Evolutionary conservation across 495 filamentous ascomycete species (phyloP), one percentile per base, ranked within the genome.

Genomic region (Achaetomiella virescens): DNA sequence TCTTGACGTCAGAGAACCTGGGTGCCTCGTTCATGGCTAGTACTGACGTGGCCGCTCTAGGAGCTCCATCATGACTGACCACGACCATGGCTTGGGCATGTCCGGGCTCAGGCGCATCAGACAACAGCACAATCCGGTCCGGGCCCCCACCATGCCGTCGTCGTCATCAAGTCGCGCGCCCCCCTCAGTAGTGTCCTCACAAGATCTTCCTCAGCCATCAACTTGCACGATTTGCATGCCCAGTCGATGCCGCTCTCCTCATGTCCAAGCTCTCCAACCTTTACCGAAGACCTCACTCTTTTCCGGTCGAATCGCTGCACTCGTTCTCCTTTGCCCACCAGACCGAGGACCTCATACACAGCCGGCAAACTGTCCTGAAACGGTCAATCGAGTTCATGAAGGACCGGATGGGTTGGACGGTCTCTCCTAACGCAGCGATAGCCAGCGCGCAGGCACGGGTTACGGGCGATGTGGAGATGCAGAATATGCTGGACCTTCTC

Each of bases 291-390:
- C 63, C 81, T 99, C 29, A 82, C 84, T 43, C 83, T 42, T 99
- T 97, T 66, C 92, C 95, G 2, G 88, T 88, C 62, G 93, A 99
- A 70, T 99, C 93, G 1, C 72, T 99, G 54, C 93, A 99, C 67
- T 97, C 95, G 0, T 99, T 99, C 73, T 97, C 95, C 29, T 99
- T 99, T 69, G 90, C 95, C 3, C 89, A 96, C 55, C 92, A 96
- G 70, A 91, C 91, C 6, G 92, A 96, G 65, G 91, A 97, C 62
- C 76, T 87, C 42, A 80, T 97, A 25, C 88, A 95, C 64, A 96
- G 77, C 65, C 82, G 95, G 44, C 95, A 97, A 66, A 97, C 90
- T 72, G 86, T 96, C 18, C 67, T 99, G 62, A 97, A 96, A 67
- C 79, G 91, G 51, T 95, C 91, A 14, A 87, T 98, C 58, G 95